These are phyloP conservation scores for Aspergillus piperis DNA, from an alignment of 2,329 filamentous ascomycete species.

Conservation along the genomic window DNA sequence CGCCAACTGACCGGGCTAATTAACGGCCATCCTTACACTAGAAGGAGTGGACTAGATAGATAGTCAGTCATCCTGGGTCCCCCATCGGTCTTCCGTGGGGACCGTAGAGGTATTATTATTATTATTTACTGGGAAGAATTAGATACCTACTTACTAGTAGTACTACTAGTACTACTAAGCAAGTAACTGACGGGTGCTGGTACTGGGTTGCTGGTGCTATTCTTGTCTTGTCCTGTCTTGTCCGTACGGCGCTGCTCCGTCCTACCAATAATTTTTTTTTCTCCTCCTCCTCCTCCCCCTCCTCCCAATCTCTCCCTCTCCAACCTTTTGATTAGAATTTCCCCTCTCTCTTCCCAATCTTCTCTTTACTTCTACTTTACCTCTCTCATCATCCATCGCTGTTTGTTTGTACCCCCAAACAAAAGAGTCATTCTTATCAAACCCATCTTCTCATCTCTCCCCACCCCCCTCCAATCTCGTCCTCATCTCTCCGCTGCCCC, in stretches of 20 bases:
- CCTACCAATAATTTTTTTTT: neutral
- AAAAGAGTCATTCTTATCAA: constrained; percentile 3
- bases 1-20: constrained; percentile 14
- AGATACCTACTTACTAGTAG: neutral
- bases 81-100: constrained; percentile 17
- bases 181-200: neutral
- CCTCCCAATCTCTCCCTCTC: neutral
- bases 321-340: neutral
- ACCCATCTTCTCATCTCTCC: constrained; percentile 10
- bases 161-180: neutral
- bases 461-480: constrained; percentile 12
- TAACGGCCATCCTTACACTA: constrained; percentile 9
- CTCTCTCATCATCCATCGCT: constrained; percentile 11
- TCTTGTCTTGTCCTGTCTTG: neutral
- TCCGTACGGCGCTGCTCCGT: neutral
- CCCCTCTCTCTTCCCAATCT: neutral
- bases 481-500: constrained; percentile 18
- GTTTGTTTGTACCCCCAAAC: constrained; percentile 16
- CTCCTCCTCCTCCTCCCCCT: neutral
- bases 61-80: constrained; percentile 4
- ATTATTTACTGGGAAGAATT: neutral
- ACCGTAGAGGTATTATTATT: neutral
- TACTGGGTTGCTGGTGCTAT: neutral
- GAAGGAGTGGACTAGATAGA: constrained; percentile 11
- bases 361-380: constrained; percentile 4